These are phyloP conservation scores for Amaranthus hypochondriacus DNA, from an alignment of 148 eudicot species.

Conservation along the genomic window DNA sequence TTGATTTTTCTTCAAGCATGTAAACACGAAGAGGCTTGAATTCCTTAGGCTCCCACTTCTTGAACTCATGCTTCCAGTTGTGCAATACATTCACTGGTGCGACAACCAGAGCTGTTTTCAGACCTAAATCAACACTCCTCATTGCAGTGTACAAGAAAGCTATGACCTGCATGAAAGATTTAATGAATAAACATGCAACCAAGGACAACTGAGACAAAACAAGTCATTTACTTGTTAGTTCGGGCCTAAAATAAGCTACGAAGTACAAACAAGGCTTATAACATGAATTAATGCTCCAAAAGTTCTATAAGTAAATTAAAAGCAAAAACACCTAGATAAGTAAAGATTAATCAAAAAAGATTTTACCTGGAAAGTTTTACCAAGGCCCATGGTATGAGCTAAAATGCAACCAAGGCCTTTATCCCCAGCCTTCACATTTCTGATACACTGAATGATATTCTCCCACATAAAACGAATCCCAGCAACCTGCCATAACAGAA, in stretches of 20 bases:
- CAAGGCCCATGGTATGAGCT: conserved; percentile 99
- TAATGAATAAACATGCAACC: background rate
- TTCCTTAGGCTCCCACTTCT: conserved; percentile 83
- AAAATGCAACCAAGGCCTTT: conserved; percentile 98
- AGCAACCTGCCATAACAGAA: conserved; percentile 51
- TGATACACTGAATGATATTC: conserved; percentile 78
- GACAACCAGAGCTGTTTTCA: conserved; percentile 81
- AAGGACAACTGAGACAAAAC: background rate
- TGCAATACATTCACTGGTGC: conserved; percentile 92
- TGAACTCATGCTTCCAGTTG: conserved; percentile 93
- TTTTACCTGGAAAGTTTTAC: conserved; percentile 96
- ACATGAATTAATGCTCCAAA: conserved; percentile 3
- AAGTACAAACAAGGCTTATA: background rate
- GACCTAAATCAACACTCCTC: conserved; percentile 86
- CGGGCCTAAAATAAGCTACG: background rate
- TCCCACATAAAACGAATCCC: conserved; percentile 99
- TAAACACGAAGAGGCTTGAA: conserved; percentile 79
- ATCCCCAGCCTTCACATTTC: conserved; percentile 81
- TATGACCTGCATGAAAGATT: conserved; percentile 62
- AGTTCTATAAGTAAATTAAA: background rate
- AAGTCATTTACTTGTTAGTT: background rate
- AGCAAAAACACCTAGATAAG: conserved; percentile 1
- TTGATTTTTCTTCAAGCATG: conserved; percentile 87
- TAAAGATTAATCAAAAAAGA: conserved; percentile 1
- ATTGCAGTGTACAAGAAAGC: conserved; percentile 91